These are phyloP conservation scores for Pestalotiopsis sp. DNA, from an alignment of 2,329 filamentous ascomycete genomes.

Conservation along the genomic window DNA sequence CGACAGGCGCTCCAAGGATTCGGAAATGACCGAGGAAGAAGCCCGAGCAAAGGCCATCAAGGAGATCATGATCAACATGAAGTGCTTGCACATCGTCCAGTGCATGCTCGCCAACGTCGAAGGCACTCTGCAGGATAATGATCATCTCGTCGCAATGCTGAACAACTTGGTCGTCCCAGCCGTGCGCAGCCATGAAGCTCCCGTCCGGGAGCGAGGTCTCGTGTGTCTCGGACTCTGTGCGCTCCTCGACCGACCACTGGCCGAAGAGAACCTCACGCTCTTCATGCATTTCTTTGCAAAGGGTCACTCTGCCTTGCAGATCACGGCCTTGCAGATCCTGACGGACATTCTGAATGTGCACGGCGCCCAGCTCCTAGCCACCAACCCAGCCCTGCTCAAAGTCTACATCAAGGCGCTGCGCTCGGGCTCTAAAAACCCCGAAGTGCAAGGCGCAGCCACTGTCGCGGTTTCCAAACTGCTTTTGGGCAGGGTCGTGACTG, in stretches of 20 bases:
- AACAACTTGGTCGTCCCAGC: conserved; percentile 97
- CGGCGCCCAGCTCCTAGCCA: conserved; percentile 73
- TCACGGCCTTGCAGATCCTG: conserved; percentile 87
- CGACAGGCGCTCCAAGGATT: conserved; percentile 42
- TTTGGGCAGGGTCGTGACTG: conserved; percentile 76
- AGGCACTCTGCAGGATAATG: conserved; percentile 85
- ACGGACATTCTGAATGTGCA: conserved; percentile 92
- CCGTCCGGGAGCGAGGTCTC: conserved; percentile 87
- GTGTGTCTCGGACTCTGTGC: conserved; percentile 90
- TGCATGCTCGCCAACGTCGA: conserved; percentile 96
- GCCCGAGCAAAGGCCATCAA: conserved; percentile 75
- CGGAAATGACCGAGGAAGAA: conserved; percentile 63
- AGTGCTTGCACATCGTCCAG: conserved; percentile 95
- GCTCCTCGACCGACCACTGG: conserved; percentile 86
- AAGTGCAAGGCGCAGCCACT: conserved; percentile 81
- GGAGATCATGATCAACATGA: conserved; percentile 97
- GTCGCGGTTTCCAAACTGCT: conserved; percentile 85
- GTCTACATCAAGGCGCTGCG: conserved; percentile 84
- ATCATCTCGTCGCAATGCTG: conserved; percentile 93
- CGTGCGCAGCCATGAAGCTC: conserved; percentile 89
- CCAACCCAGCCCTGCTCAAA: conserved; percentile 74
- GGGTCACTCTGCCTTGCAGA: conserved; percentile 86
- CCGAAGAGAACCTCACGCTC: conserved; percentile 86
- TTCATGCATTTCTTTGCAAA: conserved; percentile 97
- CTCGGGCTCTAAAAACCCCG: conserved; percentile 67